Conservation (phyloP, 805 yeast genomes). For the Lachancea sp. region DNA sequence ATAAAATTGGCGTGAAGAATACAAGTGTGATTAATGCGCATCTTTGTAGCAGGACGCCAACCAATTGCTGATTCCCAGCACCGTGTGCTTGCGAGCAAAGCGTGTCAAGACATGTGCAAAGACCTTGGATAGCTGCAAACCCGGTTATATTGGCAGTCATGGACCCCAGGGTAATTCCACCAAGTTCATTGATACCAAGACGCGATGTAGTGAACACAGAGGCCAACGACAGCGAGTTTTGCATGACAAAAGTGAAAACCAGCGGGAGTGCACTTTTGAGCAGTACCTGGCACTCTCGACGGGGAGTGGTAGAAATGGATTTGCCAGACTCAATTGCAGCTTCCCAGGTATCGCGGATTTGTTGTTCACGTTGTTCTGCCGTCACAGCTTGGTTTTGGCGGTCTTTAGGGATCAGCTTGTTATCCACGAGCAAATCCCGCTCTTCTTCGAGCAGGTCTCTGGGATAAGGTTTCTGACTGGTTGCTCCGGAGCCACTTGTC, state of each 20-base stretch:
- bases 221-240: slow-evolving; percentile 68
- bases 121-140: slow-evolving; percentile 67
- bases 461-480: slow-evolving; percentile 11
- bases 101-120: slow-evolving; percentile 73
- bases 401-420: slow-evolving; percentile 16
- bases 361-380: slow-evolving; percentile 11
- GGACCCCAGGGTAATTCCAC: slow-evolving; percentile 67
- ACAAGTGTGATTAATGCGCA: slow-evolving; percentile 57
- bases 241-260: slow-evolving; percentile 59
- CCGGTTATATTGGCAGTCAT: slow-evolving; percentile 78
- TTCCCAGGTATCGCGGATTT: slow-evolving; percentile 27
- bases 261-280: slow-evolving; percentile 51
- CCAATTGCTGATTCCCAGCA: slow-evolving; percentile 53
- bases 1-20: slow-evolving; percentile 47
- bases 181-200: slow-evolving; percentile 62
- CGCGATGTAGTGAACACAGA: slow-evolving; percentile 74
- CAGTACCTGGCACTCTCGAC: slow-evolving; percentile 40
- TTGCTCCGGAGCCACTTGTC: neutral
- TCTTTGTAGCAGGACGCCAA: slow-evolving; percentile 62
- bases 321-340: slow-evolving; percentile 29
- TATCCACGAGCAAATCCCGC: slow-evolving; percentile 30
- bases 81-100: slow-evolving; percentile 76
- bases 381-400: neutral
- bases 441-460: slow-evolving; percentile 26
- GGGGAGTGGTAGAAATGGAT: slow-evolving; percentile 25